phyloP scores from a whole-genome alignment of 257 asterid species.

The Nyctanthes arbortristis region DNA sequence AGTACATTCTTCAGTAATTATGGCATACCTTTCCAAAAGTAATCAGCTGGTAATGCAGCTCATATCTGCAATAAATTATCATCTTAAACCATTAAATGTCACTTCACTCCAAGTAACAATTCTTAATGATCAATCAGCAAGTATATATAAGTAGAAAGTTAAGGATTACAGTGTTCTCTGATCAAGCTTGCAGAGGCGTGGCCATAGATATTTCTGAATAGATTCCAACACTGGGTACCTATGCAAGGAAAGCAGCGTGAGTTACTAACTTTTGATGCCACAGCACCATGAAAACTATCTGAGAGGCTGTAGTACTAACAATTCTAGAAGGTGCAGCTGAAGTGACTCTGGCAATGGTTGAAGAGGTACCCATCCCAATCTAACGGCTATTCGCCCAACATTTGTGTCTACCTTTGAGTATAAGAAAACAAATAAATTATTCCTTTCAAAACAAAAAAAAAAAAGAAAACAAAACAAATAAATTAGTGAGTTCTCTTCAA shows the following conservation, averaged over 20 bases:
- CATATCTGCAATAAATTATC: conserved; percentile 39
- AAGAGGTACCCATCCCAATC: conserved; percentile 66
- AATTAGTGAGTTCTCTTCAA: background rate
- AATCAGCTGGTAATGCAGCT: conserved; percentile 55
- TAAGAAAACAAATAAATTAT: background rate
- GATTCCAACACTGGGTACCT: conserved; percentile 59
- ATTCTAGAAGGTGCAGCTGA: conserved; percentile 56
- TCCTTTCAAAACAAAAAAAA: too few relatives aligned
- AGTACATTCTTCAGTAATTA: conserved; percentile 1
- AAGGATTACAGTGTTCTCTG: conserved; percentile 45
- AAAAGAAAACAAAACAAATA: conserved; percentile 14
- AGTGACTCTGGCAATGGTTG: conserved; percentile 60
- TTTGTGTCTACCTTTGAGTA: conserved; percentile 48
- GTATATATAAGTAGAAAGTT: background rate
- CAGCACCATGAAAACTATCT: background rate
- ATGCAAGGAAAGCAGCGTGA: conserved; percentile 7
- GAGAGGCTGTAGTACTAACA: conserved; percentile 34
- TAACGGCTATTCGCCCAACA: conserved; percentile 58
- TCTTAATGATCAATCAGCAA: background rate
- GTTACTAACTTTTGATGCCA: conserved; percentile 9
- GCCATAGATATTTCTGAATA: conserved; percentile 53
- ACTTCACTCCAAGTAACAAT: background rate
- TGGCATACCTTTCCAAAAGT: conserved; percentile 59
- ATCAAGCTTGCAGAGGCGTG: conserved; percentile 65
- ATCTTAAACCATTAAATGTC: conserved; percentile 16